Percentiles rank a stretch among this genome's conserved stretches.
phyloP scores from a whole-genome alignment of 2,329 filamentous ascomycete genomes.

The Penicillium sumatraense region DNA sequence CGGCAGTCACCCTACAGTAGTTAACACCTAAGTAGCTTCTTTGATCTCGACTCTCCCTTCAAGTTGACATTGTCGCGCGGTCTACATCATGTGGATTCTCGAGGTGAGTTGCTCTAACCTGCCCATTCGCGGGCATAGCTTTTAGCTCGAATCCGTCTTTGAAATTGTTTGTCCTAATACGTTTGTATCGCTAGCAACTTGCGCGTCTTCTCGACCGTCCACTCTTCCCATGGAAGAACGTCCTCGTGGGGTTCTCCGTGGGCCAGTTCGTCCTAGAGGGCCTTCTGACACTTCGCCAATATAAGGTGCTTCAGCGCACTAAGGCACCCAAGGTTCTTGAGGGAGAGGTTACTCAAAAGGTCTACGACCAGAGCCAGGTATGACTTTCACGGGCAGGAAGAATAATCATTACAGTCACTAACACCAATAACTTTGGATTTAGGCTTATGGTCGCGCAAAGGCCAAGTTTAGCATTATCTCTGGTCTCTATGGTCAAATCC shows the following conservation, averaged over 20 bases:
- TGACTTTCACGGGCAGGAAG: slow-evolving; percentile 9
- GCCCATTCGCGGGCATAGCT: neutral
- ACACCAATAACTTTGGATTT: neutral
- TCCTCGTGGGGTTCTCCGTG: slow-evolving; percentile 92
- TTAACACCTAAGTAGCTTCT: slow-evolving; percentile 28
- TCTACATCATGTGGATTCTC: slow-evolving; percentile 24
- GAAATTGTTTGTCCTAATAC: slow-evolving; percentile 8
- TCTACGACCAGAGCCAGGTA: slow-evolving; percentile 91
- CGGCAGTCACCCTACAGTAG: slow-evolving; percentile 12
- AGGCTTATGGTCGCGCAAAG: slow-evolving; percentile 94
- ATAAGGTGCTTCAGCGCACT: slow-evolving; percentile 78
- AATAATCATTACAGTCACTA: neutral
- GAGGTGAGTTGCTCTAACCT: slow-evolving; percentile 13
- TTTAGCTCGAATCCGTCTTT: neutral
- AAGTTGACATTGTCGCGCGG: slow-evolving; percentile 9
- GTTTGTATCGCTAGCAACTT: slow-evolving; percentile 60
- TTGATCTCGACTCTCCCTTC: slow-evolving; percentile 12
- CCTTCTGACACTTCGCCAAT: slow-evolving; percentile 87
- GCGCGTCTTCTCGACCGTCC: slow-evolving; percentile 87
- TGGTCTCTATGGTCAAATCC: slow-evolving; percentile 81
- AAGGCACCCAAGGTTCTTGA: slow-evolving; percentile 84
- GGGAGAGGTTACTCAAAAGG: slow-evolving; percentile 84
- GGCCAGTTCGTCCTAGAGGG: slow-evolving; percentile 90
- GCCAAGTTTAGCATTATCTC: slow-evolving; percentile 84
- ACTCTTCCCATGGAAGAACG: slow-evolving; percentile 94